phyloP scores from a whole-genome alignment of 225 moss, liverwort and hornwort genomes.

The Climacium dendroides region DNA sequence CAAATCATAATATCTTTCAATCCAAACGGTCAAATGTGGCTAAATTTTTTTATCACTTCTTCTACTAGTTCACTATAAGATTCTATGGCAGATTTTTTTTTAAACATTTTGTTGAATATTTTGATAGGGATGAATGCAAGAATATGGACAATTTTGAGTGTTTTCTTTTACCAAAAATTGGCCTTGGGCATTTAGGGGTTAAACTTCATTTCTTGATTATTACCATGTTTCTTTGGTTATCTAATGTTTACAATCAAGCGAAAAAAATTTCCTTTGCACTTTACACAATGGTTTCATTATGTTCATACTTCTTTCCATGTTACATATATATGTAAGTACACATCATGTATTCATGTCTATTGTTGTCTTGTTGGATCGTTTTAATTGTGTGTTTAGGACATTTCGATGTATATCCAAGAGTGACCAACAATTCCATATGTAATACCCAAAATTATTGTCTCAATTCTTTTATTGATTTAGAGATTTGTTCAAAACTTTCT shows the following conservation, averaged over 20 bases:
- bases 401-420: neutral
- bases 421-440: neutral
- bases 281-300: neutral
- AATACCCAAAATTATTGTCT: neutral
- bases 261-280: neutral
- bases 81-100: no score
- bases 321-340: neutral
- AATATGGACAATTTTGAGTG: no score
- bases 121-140: no score
- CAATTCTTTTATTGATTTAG: neutral
- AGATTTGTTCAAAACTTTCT: neutral
- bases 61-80: no score
- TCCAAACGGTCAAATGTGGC: no score
- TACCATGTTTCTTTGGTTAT: neutral
- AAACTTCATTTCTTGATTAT: neutral
- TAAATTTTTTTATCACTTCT: no score
- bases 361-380: neutral
- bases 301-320: neutral
- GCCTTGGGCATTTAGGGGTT: no score
- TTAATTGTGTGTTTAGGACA: neutral
- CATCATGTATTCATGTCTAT: neutral
- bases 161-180: no score
- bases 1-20: no score
- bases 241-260: neutral
- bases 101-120: no score